A percentile compares a stretch with the other conserved stretches of the same genome.
phyloP scores from a whole-genome alignment of 306 rosid genomes.

The Clitoria ternatea region DNA sequence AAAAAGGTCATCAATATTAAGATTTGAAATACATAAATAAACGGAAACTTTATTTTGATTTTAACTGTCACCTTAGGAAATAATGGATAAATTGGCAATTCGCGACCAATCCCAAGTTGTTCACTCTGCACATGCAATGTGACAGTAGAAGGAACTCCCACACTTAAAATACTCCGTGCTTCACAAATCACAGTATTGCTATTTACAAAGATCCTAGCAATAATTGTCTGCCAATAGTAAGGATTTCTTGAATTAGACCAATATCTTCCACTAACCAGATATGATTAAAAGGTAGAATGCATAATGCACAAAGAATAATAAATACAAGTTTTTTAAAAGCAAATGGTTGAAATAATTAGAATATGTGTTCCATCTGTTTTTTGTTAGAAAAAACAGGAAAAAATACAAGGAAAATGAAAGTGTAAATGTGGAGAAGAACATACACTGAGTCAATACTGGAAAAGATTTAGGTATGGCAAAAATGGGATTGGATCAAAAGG shows the following conservation, averaged over 20 bases:
- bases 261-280: slow-evolving; percentile 5
- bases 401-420: not conserved
- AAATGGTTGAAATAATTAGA: not conserved
- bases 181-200: slow-evolving; percentile 58
- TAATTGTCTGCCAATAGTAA: slow-evolving; percentile 53
- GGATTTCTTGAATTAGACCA: slow-evolving; percentile 25
- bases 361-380: not conserved
- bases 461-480: not conserved
- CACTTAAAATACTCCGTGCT: slow-evolving; percentile 59
- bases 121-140: slow-evolving; percentile 75
- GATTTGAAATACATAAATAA: slow-evolving; percentile 21
- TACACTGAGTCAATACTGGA: not conserved
- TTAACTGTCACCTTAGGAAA: slow-evolving; percentile 65
- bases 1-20: slow-evolving; percentile 17
- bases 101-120: slow-evolving; percentile 71
- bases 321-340: not conserved
- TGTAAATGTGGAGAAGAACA: not conserved
- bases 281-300: not conserved
- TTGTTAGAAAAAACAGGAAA: not conserved
- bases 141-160: slow-evolving; percentile 68
- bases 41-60: not conserved
- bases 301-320: not conserved
- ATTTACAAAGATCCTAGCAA: slow-evolving; percentile 50
- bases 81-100: slow-evolving; percentile 79
- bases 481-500: not conserved